Evolutionary conservation across 352 stramenopile genomes (phyloP), one percentile per base, ranked within the genome.

Genomic region (Globisporangium radiosum): DNA sequence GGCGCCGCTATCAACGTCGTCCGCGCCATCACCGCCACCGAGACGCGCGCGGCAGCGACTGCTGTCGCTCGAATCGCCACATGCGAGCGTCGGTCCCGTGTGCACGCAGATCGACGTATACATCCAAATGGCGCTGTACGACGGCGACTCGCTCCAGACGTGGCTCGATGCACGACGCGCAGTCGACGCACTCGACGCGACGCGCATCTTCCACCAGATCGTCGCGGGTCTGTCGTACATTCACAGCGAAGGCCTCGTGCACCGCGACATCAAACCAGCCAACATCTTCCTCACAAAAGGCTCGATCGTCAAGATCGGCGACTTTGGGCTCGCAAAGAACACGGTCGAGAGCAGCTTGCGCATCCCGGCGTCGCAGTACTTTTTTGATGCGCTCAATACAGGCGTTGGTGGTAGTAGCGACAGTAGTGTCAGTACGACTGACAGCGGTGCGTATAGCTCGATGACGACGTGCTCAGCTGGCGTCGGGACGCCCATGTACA

Each of bases 71-170:
- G 63, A 75, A 60, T 60, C 64, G 5, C 49, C 51, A 6, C 51
- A 47, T 25, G 63, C 42, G 10, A 63, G 50, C 15, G 59, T 50
- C 33, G 68, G 66, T 33, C 54, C 66, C 1, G 62, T 91, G 51
- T 84, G 74, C 59, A 88, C 80, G 4, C 78, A 90, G 57, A 91
- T 93, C 52, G 80, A 93, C 38, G 77, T 96, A 51, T 94, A 93
- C 68, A 96, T 96, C 52, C 87, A 98, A 68, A 98, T 98, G 94
- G 89, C 97, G 47, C 89, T 97, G 39, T 98, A 97, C 60, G 75
- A 96, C 50, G 74, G 85, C 45, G 94, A 94, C 38, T 97, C 95
- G 6, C 72, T 93, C 36, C 77, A 82, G 51, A 71, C 90, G 40
- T 93, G 81, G 81, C 75, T 93, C 50, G 75, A 88, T 1, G 68